Percentiles rank a stretch among this genome's conserved stretches.
Conservation (phyloP, 805 yeast genomes). For the Sporopachydermia lactativora region DNA sequence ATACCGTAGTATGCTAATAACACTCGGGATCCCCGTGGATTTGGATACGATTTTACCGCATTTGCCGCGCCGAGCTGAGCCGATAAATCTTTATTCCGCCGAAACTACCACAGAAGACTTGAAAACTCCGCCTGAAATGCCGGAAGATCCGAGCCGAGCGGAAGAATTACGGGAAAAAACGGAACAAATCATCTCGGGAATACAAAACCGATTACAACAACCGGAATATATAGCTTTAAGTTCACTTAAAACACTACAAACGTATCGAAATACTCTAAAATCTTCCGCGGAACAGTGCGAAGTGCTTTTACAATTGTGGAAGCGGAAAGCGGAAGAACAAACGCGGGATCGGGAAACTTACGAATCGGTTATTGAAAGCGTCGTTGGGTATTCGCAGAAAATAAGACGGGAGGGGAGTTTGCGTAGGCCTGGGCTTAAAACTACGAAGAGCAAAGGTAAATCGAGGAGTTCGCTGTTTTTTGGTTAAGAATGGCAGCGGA, state of each 20-base stretch:
- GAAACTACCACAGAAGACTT: constrained; percentile 11
- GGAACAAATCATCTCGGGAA: constrained; percentile 16
- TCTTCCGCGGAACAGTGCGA: constrained; percentile 10
- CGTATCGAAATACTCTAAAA: constrained; percentile 6
- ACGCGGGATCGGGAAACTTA: constrained; percentile 58
- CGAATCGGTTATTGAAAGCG: constrained; percentile 77
- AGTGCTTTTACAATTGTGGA: constrained; percentile 34
- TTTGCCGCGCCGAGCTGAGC: constrained; percentile 12
- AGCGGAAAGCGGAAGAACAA: constrained; percentile 31
- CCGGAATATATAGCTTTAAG: constrained; percentile 15
- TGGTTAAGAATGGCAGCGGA: too few relatives aligned
- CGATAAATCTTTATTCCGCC: constrained; percentile 6
- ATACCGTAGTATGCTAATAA: constrained; percentile 45
- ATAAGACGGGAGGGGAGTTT: constrained; percentile 23
- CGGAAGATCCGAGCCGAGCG: constrained; percentile 10
- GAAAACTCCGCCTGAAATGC: background rate
- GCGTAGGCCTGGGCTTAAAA: background rate
- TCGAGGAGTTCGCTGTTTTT: constrained; percentile 1
- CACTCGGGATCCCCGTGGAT: constrained; percentile 62
- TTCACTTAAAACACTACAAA: constrained; percentile 6
- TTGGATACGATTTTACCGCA: constrained; percentile 37
- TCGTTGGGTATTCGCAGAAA: constrained; percentile 84
- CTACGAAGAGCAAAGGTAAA: constrained; percentile 18
- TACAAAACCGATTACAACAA: constrained; percentile 8
- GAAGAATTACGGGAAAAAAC: constrained; percentile 23